Evolutionary conservation across 371 early-diverging fungal species (phyloP), one percentile per base, ranked within the genome.

Genomic region (Mucor plumbeus): DNA sequence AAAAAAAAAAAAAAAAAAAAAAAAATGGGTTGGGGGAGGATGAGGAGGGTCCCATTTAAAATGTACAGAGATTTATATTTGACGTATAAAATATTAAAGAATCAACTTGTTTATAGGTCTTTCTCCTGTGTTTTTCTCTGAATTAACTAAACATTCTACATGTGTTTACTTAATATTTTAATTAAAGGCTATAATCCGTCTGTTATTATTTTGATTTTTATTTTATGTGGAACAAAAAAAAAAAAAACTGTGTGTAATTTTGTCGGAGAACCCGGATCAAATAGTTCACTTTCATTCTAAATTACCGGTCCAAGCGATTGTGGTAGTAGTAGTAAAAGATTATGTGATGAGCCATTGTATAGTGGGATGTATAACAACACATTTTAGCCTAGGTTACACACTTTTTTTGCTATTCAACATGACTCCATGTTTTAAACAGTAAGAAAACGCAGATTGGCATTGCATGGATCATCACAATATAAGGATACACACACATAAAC

Each of bases 251-350:
- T 53, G 53, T 53, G 53, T 31, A 26, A 26, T 53, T 53, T 26
- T 26, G 53, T 55, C 55, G 55, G 55, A 55, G 55, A 55, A 17
- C 55, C 55, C 35, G 34, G 55, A 55, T 55, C 55, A 35, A 55
- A 55, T 55, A 55, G 55, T 35, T 34, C 17, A 35, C 55, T 55
- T 55, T 35, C 17, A 55, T 34, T 26, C 35, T 55, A 55, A 55
- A 50, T 50, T 19, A 44, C 44, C 44, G 44, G 44, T 44, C 17
- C 17, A 50, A 50, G 4, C 17, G 50, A 13, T 21, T 11, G 19
- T 11, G 50, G 11, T 21, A 26, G 26, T 48, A 8, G 13, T 21
- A 50, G 48, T 48, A 48, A 48, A 19, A 38, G 38, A 38, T 38
- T 9, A 38, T 9, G 38, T 26, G 26, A 26, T 26, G 26, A 3